phyloP scores from a whole-genome alignment of 2,329 filamentous ascomycete genomes.

The Trichophyton benhamiae region DNA sequence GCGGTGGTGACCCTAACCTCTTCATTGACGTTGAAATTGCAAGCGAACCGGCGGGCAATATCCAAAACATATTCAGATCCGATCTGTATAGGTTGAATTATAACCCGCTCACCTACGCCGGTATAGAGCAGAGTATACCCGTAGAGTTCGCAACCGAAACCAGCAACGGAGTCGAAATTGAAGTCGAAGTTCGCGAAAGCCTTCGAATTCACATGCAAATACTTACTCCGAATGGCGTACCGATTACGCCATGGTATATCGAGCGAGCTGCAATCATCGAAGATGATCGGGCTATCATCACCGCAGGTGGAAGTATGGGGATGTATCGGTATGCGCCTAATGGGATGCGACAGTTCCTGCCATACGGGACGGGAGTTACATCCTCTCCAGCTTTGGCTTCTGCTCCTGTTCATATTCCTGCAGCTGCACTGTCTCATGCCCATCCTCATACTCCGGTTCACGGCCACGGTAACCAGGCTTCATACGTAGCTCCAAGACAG shows the following conservation, averaged over 20 bases:
- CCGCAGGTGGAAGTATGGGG: neutral
- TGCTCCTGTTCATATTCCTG: neutral
- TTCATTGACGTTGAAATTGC: slow-evolving; percentile 1
- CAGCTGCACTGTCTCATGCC: no score
- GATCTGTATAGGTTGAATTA: slow-evolving; percentile 4
- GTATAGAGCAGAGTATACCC: neutral
- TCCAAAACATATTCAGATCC: slow-evolving; percentile 2
- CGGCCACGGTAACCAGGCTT: neutral
- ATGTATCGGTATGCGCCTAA: neutral
- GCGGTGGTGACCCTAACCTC: neutral
- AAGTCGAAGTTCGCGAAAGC: slow-evolving; percentile 2
- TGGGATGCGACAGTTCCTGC: neutral
- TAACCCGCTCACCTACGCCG: neutral
- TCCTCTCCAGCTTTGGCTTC: neutral
- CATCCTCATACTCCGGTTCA: neutral
- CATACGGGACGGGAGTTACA: neutral
- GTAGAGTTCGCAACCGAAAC: neutral
- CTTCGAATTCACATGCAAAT: slow-evolving; percentile 3
- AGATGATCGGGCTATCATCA: neutral
- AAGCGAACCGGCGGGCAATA: neutral
- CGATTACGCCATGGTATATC: neutral
- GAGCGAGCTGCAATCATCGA: neutral
- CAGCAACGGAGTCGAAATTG: neutral
- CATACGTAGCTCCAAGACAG: slow-evolving; percentile 1
- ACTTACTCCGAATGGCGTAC: neutral